These are phyloP conservation scores for Pisolithus thermaeus DNA, from an alignment of 1,284 basidiomycete species.

Conservation along the genomic window DNA sequence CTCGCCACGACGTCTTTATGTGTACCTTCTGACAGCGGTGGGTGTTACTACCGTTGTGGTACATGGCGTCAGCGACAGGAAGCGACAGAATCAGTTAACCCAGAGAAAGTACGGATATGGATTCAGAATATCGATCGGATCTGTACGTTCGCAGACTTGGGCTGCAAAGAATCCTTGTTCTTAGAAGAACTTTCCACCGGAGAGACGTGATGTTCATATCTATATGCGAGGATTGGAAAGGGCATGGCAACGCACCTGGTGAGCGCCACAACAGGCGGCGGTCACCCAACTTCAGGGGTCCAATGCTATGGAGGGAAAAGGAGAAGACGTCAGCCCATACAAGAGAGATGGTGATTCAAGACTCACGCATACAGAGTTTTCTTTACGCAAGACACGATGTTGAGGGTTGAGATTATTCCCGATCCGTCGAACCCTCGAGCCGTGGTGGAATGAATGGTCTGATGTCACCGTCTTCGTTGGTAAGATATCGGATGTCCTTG, in stretches of 20 bases:
- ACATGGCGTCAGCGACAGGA: conserved; percentile 67
- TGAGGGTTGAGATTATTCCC: too few relatives aligned
- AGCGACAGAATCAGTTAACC: not conserved
- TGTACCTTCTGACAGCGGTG: conserved; percentile 16
- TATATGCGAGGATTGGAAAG: not conserved
- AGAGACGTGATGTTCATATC: not conserved
- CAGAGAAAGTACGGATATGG: not conserved
- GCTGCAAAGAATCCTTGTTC: conserved; percentile 77
- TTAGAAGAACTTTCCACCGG: conserved; percentile 43
- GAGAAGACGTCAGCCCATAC: too few relatives aligned
- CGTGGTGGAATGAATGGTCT: conserved; percentile 39
- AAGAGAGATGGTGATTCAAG: too few relatives aligned
- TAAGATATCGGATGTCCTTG: conserved; percentile 71
- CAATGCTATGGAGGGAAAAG: too few relatives aligned
- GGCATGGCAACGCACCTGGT: conserved; percentile 44
- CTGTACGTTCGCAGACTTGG: conserved; percentile 59
- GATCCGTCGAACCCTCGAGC: conserved; percentile 26
- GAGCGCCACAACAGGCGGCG: conserved; percentile 57
- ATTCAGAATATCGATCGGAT: conserved; percentile 43
- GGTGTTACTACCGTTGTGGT: conserved; percentile 46
- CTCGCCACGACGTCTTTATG: conserved; percentile 40
- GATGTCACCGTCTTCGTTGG: conserved; percentile 68
- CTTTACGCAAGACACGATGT: too few relatives aligned
- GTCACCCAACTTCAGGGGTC: conserved; percentile 55
- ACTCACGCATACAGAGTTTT: too few relatives aligned